phyloP scores from a whole-genome alignment of 2,329 filamentous ascomycete genomes.

The Cryphonectria nitschkei region DNA sequence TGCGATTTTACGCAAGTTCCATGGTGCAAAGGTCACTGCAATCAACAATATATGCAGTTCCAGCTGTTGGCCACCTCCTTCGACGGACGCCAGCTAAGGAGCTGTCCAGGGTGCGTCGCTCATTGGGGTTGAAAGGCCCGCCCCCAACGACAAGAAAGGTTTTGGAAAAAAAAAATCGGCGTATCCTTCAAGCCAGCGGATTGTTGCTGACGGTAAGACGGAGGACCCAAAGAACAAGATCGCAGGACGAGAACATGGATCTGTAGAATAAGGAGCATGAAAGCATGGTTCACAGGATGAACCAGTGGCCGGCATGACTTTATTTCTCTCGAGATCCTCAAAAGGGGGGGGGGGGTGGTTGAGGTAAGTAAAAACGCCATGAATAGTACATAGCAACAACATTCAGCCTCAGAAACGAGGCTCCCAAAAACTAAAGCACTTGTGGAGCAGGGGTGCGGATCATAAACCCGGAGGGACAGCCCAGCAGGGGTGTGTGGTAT shows the following conservation, averaged over 20 bases:
- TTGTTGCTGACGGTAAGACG: not conserved
- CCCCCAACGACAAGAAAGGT: not conserved
- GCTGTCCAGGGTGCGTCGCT: not conserved
- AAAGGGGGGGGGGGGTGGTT: not conserved
- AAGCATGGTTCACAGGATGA: not conserved
- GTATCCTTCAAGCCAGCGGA: not conserved
- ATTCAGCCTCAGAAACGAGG: constrained; percentile 24
- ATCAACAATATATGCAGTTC: not conserved
- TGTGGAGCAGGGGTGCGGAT: constrained; percentile 3
- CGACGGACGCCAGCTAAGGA: not conserved
- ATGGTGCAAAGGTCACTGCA: not conserved
- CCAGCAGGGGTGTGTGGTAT: not conserved
- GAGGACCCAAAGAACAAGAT: not conserved
- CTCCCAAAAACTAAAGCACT: constrained; percentile 16
- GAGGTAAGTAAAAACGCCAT: not conserved
- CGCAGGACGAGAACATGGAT: not conserved
- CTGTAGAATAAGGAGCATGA: not conserved
- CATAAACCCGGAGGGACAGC: not conserved
- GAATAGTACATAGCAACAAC: not conserved
- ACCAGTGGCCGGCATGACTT: not conserved
- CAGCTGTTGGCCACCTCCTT: not conserved
- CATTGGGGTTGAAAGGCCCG: not conserved
- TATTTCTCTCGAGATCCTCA: not conserved
- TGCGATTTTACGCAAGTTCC: not conserved
- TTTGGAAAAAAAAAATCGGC: not conserved